Evolutionary conservation across 306 rosid genomes (phyloP).

Genomic region (Ormosia emarginata): DNA sequence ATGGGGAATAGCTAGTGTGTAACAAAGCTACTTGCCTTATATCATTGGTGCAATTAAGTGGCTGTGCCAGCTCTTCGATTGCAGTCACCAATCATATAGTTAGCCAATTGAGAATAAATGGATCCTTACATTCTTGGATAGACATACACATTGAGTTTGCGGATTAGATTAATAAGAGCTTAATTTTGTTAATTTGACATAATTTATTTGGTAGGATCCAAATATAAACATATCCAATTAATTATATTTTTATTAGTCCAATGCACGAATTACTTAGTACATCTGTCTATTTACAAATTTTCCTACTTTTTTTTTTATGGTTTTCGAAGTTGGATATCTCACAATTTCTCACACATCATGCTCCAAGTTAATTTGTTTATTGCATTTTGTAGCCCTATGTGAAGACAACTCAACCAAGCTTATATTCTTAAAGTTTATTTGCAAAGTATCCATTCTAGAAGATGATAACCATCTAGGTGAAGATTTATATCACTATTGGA

Average conservation of each 20-base stretch:
- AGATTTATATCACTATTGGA: not conserved
- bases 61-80: not conserved
- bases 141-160: too few relatives aligned
- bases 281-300: too few relatives aligned
- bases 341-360: not conserved
- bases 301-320: not conserved
- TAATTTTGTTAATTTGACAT: not conserved
- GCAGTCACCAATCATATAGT: not conserved
- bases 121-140: too few relatives aligned
- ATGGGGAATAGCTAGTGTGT: not conserved
- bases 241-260: not conserved
- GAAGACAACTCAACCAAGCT: not conserved
- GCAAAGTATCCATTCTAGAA: not conserved
- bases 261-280: not conserved
- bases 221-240: too few relatives aligned
- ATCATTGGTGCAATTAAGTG: not conserved
- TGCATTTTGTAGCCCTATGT: not conserved
- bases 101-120: not conserved
- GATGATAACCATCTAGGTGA: not conserved
- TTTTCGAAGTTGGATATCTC: not conserved
- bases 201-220: not conserved
- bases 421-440: not conserved
- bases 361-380: not conserved
- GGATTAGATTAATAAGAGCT: too few relatives aligned
- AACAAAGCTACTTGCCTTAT: not conserved